These are phyloP conservation scores for Halophytophthora polymorphica DNA, from an alignment of 352 stramenopile genomes.

Conservation along the genomic window DNA sequence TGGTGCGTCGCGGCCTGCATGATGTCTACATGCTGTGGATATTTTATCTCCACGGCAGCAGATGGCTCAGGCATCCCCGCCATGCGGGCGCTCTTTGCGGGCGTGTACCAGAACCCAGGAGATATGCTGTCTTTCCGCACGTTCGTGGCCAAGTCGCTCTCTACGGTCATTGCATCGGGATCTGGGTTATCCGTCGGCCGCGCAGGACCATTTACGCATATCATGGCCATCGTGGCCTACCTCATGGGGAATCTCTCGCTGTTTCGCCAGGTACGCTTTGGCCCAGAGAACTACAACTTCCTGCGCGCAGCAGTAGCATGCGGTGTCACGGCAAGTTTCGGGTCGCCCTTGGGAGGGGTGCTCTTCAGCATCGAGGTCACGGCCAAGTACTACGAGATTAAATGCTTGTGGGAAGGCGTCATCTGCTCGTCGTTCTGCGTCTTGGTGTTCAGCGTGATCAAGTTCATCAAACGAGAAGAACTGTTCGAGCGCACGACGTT, in stretches of 20 bases:
- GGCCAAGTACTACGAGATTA: constrained; percentile 83
- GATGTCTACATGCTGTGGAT: constrained; percentile 53
- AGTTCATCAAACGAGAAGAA: constrained; percentile 64
- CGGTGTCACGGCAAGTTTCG: constrained; percentile 79
- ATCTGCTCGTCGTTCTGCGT: constrained; percentile 81
- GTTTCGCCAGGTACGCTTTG: constrained; percentile 67
- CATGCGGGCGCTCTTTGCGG: constrained; percentile 72
- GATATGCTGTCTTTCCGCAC: constrained; percentile 61
- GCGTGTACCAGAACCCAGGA: constrained; percentile 68
- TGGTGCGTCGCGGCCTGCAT: constrained; percentile 56
- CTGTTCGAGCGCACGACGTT: constrained; percentile 81
- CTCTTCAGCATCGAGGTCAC: constrained; percentile 87
- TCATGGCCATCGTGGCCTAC: constrained; percentile 70
- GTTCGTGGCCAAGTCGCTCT: constrained; percentile 64
- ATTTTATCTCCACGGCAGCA: constrained; percentile 48
- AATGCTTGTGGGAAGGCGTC: constrained; percentile 79
- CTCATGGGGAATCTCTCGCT: constrained; percentile 60
- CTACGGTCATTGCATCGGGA: constrained; percentile 58
- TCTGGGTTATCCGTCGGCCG: constrained; percentile 69
- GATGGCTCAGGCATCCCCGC: constrained; percentile 72
- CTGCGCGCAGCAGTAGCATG: constrained; percentile 71
- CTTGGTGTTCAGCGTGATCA: constrained; percentile 75
- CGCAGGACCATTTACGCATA: constrained; percentile 69
- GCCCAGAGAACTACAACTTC: constrained; percentile 68
- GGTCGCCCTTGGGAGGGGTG: constrained; percentile 70